Percentiles rank a stretch among this genome's conserved stretches.
phyloP scores from a whole-genome alignment of 805 yeast genomes.

The Barnettozyma pratensis region DNA sequence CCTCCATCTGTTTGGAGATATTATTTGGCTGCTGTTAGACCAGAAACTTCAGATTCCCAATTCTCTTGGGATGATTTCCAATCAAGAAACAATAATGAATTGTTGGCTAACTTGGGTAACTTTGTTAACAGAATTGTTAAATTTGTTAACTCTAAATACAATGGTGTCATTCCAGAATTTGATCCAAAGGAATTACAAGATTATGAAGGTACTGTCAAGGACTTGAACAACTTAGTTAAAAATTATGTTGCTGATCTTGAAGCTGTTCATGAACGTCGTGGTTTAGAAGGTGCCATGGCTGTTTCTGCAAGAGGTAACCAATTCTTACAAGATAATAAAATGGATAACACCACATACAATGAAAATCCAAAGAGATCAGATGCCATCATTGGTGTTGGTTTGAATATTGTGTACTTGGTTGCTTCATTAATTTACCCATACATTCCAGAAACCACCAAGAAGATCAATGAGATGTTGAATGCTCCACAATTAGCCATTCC shows the following conservation, averaged over 20 bases:
- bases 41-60: slow-evolving; percentile 93
- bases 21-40: slow-evolving; percentile 86
- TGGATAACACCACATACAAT: slow-evolving; percentile 80
- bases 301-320: slow-evolving; percentile 90
- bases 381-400: slow-evolving; percentile 88
- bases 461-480: slow-evolving; percentile 73
- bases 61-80: slow-evolving; percentile 98
- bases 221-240: slow-evolving; percentile 56
- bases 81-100: slow-evolving; percentile 86
- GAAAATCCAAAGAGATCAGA: slow-evolving; percentile 77
- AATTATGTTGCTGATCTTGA: slow-evolving; percentile 72
- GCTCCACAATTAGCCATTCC: slow-evolving; percentile 78
- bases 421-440: slow-evolving; percentile 79
- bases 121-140: slow-evolving; percentile 91
- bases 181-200: slow-evolving; percentile 43
- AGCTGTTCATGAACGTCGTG: slow-evolving; percentile 74
- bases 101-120: slow-evolving; percentile 94
- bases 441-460: slow-evolving; percentile 78
- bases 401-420: slow-evolving; percentile 83
- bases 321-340: slow-evolving; percentile 92
- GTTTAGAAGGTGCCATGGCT: slow-evolving; percentile 88
- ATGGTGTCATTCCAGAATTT: slow-evolving; percentile 79
- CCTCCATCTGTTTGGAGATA: slow-evolving; percentile 97
- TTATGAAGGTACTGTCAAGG: slow-evolving; percentile 42
- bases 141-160: slow-evolving; percentile 84